A percentile compares a stretch with the other conserved stretches of the same genome.
Evolutionary conservation across 495 filamentous ascomycete genomes (phyloP).

Genomic region (Cercophora sp.): DNA sequence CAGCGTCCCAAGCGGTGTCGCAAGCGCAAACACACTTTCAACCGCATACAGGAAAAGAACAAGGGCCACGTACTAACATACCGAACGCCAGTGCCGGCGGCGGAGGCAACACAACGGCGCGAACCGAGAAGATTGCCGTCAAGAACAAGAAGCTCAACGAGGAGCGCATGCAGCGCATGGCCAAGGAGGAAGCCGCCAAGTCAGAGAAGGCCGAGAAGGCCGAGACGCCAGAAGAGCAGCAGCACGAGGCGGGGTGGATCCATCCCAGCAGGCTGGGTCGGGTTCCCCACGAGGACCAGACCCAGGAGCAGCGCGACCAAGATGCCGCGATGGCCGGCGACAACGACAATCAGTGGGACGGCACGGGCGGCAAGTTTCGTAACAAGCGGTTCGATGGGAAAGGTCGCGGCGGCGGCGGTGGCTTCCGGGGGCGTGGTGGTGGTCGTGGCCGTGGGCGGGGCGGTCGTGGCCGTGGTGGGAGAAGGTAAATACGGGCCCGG

Average conservation of each 20-base stretch:
- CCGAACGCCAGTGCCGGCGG: constrained; percentile 59
- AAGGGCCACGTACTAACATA: neutral
- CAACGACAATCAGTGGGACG: constrained; percentile 8
- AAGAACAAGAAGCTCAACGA: constrained; percentile 81
- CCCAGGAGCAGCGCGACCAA: constrained; percentile 1
- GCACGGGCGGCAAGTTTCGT: constrained; percentile 7
- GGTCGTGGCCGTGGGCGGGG: constrained; percentile 14
- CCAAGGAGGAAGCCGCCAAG: constrained; percentile 50
- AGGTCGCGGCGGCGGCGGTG: neutral
- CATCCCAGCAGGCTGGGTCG: constrained; percentile 28
- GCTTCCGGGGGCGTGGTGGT: too few species aligned
- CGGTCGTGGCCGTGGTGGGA: constrained; percentile 12
- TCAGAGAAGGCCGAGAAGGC: constrained; percentile 46
- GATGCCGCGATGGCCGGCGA: neutral
- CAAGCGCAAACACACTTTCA: neutral
- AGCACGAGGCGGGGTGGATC: constrained; percentile 21
- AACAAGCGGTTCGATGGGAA: neutral
- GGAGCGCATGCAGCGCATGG: constrained; percentile 57
- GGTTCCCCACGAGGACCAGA: constrained; percentile 19
- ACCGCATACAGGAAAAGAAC: neutral
- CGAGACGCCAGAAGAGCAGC: constrained; percentile 30
- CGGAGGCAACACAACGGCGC: constrained; percentile 68
- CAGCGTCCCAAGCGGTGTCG: neutral
- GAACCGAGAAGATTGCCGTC: constrained; percentile 69
- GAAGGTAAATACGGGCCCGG: too few species aligned